phyloP scores from a whole-genome alignment of 225 moss, liverwort and hornwort species.

The Climacium dendroides region DNA sequence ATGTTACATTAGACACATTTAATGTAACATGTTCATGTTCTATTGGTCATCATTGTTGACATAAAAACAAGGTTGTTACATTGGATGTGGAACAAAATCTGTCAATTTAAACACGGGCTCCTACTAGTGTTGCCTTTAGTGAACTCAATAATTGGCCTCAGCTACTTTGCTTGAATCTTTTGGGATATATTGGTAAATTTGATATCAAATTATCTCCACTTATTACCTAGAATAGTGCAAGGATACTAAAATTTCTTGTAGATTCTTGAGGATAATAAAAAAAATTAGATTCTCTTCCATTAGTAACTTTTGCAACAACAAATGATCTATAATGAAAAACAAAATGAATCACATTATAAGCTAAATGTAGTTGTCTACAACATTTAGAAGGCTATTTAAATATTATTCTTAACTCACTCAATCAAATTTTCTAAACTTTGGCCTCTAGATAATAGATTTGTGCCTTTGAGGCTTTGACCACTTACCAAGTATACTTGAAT shows the following conservation, averaged over 20 bases:
- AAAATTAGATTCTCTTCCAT: background rate
- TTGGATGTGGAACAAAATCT: no score
- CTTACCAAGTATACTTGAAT: background rate
- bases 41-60: no score
- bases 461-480: background rate
- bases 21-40: no score
- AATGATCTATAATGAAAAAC: background rate
- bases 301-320: background rate
- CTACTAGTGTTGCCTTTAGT: background rate
- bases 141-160: background rate
- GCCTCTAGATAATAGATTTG: background rate
- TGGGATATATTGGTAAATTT: background rate
- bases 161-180: no score
- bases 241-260: fast-evolving
- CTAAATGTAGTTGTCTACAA: background rate
- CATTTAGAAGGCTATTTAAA: background rate
- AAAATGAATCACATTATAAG: fast-evolving
- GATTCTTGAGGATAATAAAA: background rate
- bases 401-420: background rate
- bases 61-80: no score
- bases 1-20: no score
- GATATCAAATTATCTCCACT: background rate
- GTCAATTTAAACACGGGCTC: no score
- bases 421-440: background rate
- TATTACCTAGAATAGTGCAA: background rate